phyloP scores from a whole-genome alignment of 495 filamentous ascomycete species.

The Aspergillus biplanus region DNA sequence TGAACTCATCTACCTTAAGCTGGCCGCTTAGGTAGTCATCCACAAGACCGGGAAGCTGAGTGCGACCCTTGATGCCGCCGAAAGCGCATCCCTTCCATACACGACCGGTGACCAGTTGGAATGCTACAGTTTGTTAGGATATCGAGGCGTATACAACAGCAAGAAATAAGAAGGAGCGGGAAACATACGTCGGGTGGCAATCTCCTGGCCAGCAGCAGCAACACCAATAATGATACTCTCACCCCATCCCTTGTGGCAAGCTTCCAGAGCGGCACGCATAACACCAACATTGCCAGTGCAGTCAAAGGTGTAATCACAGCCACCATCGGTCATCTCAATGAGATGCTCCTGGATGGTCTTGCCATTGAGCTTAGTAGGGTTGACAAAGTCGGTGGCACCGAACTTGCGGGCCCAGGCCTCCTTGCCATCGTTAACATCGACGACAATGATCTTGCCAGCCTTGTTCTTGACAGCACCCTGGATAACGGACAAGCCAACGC shows the following conservation, averaged over 20 bases:
- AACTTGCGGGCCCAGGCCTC: conserved; percentile 93
- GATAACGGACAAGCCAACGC: conserved; percentile 91
- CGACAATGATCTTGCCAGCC: conserved; percentile 89
- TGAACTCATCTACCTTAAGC: conserved; percentile 99
- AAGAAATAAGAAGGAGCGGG: not conserved
- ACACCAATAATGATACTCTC: conserved; percentile 98
- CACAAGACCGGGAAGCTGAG: conserved; percentile 86
- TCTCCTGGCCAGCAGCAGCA: conserved; percentile 96
- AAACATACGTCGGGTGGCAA: conserved; percentile 87
- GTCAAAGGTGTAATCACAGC: conserved; percentile 98
- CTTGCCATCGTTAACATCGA: conserved; percentile 92
- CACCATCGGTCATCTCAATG: conserved; percentile 98
- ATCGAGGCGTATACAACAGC: no score
- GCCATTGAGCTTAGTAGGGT: conserved; percentile 76
- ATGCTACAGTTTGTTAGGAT: conserved; percentile 59
- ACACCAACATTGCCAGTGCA: conserved; percentile 97
- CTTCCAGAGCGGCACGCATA: conserved; percentile 94
- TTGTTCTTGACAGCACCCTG: conserved; percentile 91
- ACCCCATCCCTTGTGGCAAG: conserved; percentile 99
- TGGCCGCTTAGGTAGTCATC: conserved; percentile 86
- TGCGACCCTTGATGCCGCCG: conserved; percentile 95
- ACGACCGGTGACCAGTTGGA: conserved; percentile 97
- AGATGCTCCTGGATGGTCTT: conserved; percentile 87
- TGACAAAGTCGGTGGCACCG: conserved; percentile 95
- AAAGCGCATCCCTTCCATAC: conserved; percentile 98